phyloP scores from a whole-genome alignment of 108 stramenopile species.

The Fistulifera pelliculosa region DNA sequence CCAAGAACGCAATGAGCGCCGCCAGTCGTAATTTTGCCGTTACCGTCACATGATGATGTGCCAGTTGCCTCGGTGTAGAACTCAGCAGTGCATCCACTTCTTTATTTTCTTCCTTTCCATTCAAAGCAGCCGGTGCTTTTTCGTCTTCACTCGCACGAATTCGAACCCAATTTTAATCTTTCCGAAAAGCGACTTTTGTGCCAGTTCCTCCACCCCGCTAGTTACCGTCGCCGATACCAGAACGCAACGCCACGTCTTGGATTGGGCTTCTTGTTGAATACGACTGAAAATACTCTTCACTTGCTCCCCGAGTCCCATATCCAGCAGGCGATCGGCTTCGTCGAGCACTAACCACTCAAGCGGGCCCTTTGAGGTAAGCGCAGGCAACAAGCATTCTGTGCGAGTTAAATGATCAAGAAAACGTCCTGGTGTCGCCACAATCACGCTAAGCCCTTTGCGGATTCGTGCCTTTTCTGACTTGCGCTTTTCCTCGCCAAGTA shows the following conservation, averaged over 20 bases:
- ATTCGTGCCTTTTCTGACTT: slow-evolving; percentile 93
- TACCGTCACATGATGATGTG: slow-evolving; percentile 82
- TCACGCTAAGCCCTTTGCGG: slow-evolving; percentile 83
- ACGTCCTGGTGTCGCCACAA: slow-evolving; percentile 97
- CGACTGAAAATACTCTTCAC: slow-evolving; percentile 79
- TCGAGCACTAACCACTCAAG: slow-evolving; percentile 89
- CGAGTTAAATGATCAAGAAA: slow-evolving; percentile 88
- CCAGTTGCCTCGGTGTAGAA: slow-evolving; percentile 80
- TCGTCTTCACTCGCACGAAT: slow-evolving; percentile 25
- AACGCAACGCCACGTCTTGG: slow-evolving; percentile 55
- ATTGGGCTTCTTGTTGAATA: slow-evolving; percentile 59
- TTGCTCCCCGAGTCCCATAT: slow-evolving; percentile 89
- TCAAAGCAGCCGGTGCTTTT: neutral
- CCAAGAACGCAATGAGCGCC: slow-evolving; percentile 81
- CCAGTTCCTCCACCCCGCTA: slow-evolving; percentile 43
- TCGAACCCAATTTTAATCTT: slow-evolving; percentile 50
- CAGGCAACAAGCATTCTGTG: slow-evolving; percentile 68
- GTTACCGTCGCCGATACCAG: slow-evolving; percentile 89
- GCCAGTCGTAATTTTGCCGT: slow-evolving; percentile 85
- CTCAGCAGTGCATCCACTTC: slow-evolving; percentile 32
- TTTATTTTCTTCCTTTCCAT: neutral
- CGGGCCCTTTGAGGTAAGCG: slow-evolving; percentile 35
- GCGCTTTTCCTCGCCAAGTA: slow-evolving; percentile 90
- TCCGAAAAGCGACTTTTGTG: slow-evolving; percentile 50
- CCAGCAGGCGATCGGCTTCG: slow-evolving; percentile 92